Evolutionary conservation across 148 eudicot genomes (phyloP).

Genomic region (Persicaria maculosa): DNA sequence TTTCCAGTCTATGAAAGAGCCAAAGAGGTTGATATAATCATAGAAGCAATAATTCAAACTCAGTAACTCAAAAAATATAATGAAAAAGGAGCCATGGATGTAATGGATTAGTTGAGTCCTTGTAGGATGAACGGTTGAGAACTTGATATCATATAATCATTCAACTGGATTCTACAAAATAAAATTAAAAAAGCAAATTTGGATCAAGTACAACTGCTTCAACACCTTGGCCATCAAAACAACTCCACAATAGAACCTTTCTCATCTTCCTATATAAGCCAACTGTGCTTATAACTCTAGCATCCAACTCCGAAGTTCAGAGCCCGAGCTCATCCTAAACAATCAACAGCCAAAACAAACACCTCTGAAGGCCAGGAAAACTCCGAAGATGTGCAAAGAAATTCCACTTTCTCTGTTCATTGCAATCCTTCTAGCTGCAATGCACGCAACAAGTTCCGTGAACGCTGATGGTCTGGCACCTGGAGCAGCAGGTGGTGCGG

Average conservation of each 20-base stretch:
- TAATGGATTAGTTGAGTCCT: constrained; percentile 10
- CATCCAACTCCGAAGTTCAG: neutral
- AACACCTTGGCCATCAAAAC: constrained; percentile 9
- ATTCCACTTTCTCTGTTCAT: neutral
- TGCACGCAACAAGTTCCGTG: neutral
- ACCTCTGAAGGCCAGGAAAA: neutral
- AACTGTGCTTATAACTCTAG: neutral
- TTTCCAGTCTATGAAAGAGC: neutral
- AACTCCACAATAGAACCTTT: neutral
- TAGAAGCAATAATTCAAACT: neutral
- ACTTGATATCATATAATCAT: neutral
- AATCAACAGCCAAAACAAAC: neutral
- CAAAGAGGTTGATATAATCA: neutral
- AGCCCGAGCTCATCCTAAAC: neutral
- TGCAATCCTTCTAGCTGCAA: constrained; percentile 1
- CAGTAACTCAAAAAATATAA: neutral
- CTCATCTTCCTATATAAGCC: neutral
- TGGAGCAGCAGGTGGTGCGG: neutral
- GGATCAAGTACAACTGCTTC: constrained; percentile 16
- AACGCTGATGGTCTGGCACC: constrained; percentile 3
- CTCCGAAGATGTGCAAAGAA: neutral
- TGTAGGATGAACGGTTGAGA: neutral
- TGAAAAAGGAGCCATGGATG: neutral
- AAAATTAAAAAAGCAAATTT: neutral
- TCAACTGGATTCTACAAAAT: neutral